Evolutionary conservation across 306 rosid species (phyloP).

Genomic region (Betula pendula): DNA sequence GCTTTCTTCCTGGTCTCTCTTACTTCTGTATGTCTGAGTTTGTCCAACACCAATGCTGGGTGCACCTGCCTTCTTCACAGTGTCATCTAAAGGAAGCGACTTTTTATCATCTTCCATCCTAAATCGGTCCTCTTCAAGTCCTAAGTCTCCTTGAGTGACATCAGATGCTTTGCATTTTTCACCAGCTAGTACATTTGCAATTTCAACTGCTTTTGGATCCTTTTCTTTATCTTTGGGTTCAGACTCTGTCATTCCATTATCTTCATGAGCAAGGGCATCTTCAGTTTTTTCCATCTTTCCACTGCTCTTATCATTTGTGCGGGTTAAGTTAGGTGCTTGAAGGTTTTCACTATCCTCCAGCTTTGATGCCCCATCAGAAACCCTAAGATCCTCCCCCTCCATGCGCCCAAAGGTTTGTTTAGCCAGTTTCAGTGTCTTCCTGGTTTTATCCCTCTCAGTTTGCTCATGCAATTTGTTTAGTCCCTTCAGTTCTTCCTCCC

Average conservation of each 20-base stretch:
- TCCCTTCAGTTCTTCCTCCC: conserved; percentile 25
- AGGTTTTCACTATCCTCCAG: conserved; percentile 26
- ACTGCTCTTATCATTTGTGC: conserved; percentile 34
- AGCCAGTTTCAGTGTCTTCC: conserved; percentile 30
- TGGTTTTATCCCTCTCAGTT: conserved; percentile 21
- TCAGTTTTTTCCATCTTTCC: conserved; percentile 31
- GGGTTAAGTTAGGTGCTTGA: conserved; percentile 30
- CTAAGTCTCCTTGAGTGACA: conserved; percentile 26
- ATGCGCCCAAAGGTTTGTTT: conserved; percentile 26
- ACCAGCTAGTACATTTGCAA: conserved; percentile 28
- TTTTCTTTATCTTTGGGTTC: conserved; percentile 31
- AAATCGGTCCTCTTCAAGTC: conserved; percentile 22
- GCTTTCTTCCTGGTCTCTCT: conserved; percentile 36
- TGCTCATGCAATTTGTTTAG: conserved; percentile 26
- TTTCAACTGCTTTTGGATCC: conserved; percentile 33
- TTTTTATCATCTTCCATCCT: conserved; percentile 35
- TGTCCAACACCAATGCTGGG: conserved; percentile 37
- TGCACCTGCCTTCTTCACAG: conserved; percentile 36
- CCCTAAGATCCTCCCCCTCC: conserved; percentile 25
- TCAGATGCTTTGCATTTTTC: conserved; percentile 25
- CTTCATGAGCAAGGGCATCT: conserved; percentile 37
- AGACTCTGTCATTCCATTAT: conserved; percentile 28
- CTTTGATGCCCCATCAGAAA: conserved; percentile 30
- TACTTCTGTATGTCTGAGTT: conserved; percentile 32
- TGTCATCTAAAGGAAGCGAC: conserved; percentile 33